phyloP scores from a whole-genome alignment of 345 rosid species.

The Hibiscus trionum region DNA sequence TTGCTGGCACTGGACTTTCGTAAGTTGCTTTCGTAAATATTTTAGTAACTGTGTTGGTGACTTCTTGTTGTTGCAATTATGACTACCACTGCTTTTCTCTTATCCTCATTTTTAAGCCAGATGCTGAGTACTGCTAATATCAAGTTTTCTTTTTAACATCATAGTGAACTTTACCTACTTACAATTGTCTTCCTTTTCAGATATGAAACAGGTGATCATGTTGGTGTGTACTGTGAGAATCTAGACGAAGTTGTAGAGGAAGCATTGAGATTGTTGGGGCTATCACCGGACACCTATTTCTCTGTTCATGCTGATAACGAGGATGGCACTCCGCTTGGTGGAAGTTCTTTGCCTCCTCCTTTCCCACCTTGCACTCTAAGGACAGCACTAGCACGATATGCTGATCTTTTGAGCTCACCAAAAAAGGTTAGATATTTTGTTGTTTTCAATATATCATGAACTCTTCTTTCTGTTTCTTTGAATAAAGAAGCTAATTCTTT shows the following conservation, averaged over 20 bases:
- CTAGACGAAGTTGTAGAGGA: conserved; percentile 73
- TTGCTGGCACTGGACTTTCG: conserved; percentile 75
- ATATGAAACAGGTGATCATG: conserved; percentile 65
- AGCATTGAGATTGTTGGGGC: conserved; percentile 61
- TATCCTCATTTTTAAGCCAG: neutral
- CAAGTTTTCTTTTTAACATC: neutral
- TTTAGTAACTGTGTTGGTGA: neutral
- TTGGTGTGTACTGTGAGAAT: conserved; percentile 83
- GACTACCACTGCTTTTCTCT: too few relatives aligned
- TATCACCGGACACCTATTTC: conserved; percentile 75
- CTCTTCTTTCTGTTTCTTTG: neutral
- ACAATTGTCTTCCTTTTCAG: conserved; percentile 33
- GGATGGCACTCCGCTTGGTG: conserved; percentile 75
- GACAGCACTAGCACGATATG: conserved; percentile 71
- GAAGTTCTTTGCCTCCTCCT: conserved; percentile 80
- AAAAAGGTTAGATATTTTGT: conserved; percentile 57
- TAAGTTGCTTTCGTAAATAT: conserved; percentile 32
- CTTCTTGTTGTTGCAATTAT: conserved; percentile 16
- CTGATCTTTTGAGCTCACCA: conserved; percentile 84
- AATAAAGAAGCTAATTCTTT: neutral
- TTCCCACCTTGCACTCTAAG: conserved; percentile 78
- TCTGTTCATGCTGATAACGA: conserved; percentile 78
- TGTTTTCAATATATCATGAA: neutral
- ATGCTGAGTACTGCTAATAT: neutral
- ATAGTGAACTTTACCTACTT: neutral